Percentiles rank a stretch among this genome's conserved stretches.
phyloP scores from a whole-genome alignment of 306 rosid species.

The apple (Malus domestica) region DNA sequence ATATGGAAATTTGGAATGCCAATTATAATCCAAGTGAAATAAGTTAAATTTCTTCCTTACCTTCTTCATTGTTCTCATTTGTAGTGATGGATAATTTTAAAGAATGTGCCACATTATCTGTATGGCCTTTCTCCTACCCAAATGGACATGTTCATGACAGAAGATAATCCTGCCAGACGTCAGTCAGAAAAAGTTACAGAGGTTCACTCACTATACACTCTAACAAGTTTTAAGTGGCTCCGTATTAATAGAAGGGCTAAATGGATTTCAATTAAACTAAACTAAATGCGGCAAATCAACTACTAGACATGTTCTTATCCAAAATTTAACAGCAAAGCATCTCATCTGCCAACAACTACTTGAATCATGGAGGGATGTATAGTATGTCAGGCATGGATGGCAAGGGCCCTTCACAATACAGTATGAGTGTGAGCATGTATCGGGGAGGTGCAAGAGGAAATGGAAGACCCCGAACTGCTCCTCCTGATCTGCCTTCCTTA shows the following conservation, averaged over 20 bases:
- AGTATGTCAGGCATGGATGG: constrained; percentile 45
- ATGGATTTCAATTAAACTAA: not conserved
- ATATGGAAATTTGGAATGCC: not conserved
- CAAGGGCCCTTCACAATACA: constrained; percentile 44
- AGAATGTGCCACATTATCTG: constrained; percentile 60
- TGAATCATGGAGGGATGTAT: constrained; percentile 76
- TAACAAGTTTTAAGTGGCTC: not conserved
- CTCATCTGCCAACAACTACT: constrained; percentile 65
- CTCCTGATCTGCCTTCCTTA: constrained; percentile 94
- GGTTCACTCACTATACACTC: constrained; percentile 39
- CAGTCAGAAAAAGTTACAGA: constrained; percentile 64
- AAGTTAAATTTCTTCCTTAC: not conserved
- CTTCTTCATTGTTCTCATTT: constrained; percentile 12
- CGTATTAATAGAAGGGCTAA: constrained; percentile 2
- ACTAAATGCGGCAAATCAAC: not conserved
- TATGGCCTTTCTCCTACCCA: constrained; percentile 87
- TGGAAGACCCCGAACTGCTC: constrained; percentile 72
- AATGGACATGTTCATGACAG: constrained; percentile 91
- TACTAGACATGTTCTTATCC: constrained; percentile 8
- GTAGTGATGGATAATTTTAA: constrained; percentile 80
- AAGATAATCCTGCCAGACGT: constrained; percentile 55
- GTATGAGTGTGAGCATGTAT: constrained; percentile 88
- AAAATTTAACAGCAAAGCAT: constrained; percentile 58
- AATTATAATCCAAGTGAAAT: not conserved
- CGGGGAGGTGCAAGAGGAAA: constrained; percentile 72